Evolutionary conservation across 805 yeast genomes (phyloP).

Genomic region (Myxozyma neglecta): DNA sequence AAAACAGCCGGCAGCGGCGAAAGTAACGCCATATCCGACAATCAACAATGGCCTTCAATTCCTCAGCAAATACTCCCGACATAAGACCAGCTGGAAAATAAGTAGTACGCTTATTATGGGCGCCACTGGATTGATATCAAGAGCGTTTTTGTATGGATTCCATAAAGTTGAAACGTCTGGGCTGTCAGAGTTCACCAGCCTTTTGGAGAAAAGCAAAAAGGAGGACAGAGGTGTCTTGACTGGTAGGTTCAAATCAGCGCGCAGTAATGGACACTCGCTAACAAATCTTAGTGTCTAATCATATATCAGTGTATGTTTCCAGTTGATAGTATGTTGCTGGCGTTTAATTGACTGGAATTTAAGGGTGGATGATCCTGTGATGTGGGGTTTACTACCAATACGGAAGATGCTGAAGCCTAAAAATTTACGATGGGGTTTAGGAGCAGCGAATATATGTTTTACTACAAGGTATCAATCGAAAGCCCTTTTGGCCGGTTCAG

Average conservation of each 20-base stretch:
- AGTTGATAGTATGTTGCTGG: not conserved
- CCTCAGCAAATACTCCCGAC: slow-evolving; percentile 62
- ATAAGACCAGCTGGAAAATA: slow-evolving; percentile 59
- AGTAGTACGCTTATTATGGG: slow-evolving; percentile 69
- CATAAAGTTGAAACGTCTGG: slow-evolving; percentile 67
- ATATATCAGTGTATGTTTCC: slow-evolving; percentile 30
- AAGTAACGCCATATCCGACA: slow-evolving; percentile 1
- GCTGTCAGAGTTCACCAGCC: slow-evolving; percentile 62
- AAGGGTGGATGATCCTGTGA: slow-evolving; percentile 81
- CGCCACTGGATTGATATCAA: slow-evolving; percentile 63
- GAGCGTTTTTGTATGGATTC: slow-evolving; percentile 56
- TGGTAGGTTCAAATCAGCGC: slow-evolving; percentile 55
- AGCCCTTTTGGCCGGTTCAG: not conserved
- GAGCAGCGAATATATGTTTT: slow-evolving; percentile 90
- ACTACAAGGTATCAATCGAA: slow-evolving; percentile 40
- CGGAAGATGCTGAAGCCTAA: slow-evolving; percentile 60
- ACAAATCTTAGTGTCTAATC: slow-evolving; percentile 26
- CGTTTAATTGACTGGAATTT: not conserved
- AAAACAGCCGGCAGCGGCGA: not conserved
- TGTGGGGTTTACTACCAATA: slow-evolving; percentile 85
- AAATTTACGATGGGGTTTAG: slow-evolving; percentile 88
- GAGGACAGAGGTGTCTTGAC: slow-evolving; percentile 80
- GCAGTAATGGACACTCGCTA: not conserved
- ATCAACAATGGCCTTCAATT: slow-evolving; percentile 60
- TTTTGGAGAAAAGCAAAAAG: slow-evolving; percentile 57